phyloP scores from a whole-genome alignment of 1,139 yeast species.

The Suhomyces wounanorum region DNA sequence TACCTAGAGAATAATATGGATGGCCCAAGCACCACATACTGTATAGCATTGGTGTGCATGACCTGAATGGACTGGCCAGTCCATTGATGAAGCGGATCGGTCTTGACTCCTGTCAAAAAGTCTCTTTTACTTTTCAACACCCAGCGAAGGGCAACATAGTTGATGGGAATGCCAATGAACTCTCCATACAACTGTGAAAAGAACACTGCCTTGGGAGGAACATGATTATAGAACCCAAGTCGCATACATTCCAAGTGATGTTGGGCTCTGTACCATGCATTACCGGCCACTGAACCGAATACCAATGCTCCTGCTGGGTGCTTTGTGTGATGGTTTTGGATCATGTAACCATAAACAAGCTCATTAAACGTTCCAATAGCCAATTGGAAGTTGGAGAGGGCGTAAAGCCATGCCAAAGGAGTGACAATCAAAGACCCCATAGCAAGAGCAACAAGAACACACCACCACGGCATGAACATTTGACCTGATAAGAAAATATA shows the following conservation, averaged over 20 bases:
- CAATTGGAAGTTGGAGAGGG: conserved; percentile 52
- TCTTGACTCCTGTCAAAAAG: conserved; percentile 37
- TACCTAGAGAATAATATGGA: conserved; percentile 41
- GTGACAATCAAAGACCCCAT: conserved; percentile 49
- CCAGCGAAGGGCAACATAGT: conserved; percentile 50
- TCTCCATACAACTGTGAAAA: conserved; percentile 53
- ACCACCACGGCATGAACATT: conserved; percentile 54
- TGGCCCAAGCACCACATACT: conserved; percentile 53
- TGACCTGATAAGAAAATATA: conserved; percentile 36
- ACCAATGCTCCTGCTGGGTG: conserved; percentile 54
- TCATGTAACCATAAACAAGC: conserved; percentile 48
- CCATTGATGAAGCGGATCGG: conserved; percentile 54
- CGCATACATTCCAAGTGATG: conserved; percentile 50
- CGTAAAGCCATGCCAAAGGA: conserved; percentile 53
- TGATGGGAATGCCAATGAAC: conserved; percentile 51
- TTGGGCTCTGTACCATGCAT: conserved; percentile 57
- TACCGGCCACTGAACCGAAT: conserved; percentile 53
- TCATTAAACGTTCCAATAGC: conserved; percentile 56
- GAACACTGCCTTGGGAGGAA: conserved; percentile 50
- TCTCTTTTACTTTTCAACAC: conserved; percentile 41
- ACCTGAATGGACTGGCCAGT: conserved; percentile 47
- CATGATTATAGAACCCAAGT: conserved; percentile 49
- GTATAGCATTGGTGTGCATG: conserved; percentile 50
- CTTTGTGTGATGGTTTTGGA: conserved; percentile 28
- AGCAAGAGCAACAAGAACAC: conserved; percentile 43